Conservation (phyloP, 192 early-diverging fungal genomes). For the Jimgerdemannia lactiflua region DNA sequence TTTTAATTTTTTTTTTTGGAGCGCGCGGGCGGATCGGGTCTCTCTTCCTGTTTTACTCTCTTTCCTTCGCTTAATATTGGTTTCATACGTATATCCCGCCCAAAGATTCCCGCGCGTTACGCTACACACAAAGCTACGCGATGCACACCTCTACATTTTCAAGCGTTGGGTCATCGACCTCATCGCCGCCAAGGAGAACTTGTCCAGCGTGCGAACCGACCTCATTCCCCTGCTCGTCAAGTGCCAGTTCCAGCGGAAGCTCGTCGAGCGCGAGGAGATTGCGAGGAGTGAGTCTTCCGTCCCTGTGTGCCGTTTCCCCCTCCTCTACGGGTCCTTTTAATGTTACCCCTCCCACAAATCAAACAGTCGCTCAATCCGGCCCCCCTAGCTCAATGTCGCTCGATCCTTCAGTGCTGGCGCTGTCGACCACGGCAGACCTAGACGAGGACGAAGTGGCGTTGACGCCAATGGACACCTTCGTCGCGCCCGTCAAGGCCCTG, state of each 20-base stretch:
- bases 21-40: too few relatives aligned
- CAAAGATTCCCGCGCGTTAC: slow-evolving; percentile 75
- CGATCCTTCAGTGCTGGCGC: slow-evolving; percentile 18
- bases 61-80: slow-evolving; percentile 35
- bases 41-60: neutral
- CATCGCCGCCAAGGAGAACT: slow-evolving; percentile 58
- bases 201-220: slow-evolving; percentile 78
- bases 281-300: slow-evolving; percentile 47
- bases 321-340: too few relatives aligned
- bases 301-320: neutral
- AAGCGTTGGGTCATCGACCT: slow-evolving; percentile 92
- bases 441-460: slow-evolving; percentile 39
- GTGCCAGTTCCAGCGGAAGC: slow-evolving; percentile 75
- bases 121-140: slow-evolving; percentile 78
- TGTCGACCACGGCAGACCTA: slow-evolving; percentile 29
- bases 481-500: slow-evolving; percentile 40
- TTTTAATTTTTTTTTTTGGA: too few relatives aligned
- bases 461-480: slow-evolving; percentile 26
- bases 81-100: too few relatives aligned
- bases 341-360: too few relatives aligned
- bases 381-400: neutral
- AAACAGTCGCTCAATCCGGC: neutral
- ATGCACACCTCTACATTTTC: slow-evolving; percentile 93
- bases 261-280: slow-evolving; percentile 63
- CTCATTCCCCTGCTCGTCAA: slow-evolving; percentile 85